phyloP scores from a whole-genome alignment of 1,284 basidiomycete species.

The Ganoderma lucidum region DNA sequence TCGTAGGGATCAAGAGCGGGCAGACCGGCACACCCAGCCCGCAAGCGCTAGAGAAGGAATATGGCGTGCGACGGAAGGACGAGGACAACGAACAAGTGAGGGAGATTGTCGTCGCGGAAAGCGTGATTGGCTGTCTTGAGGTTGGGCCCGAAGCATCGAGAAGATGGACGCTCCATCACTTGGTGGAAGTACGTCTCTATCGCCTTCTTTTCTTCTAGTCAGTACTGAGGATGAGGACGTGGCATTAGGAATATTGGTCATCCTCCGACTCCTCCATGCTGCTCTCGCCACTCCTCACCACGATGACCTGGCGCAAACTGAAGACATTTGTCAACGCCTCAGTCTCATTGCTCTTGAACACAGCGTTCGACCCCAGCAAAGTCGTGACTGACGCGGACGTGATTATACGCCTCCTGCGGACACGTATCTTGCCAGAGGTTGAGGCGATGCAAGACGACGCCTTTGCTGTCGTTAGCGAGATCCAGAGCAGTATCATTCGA shows the following conservation, averaged over 20 bases:
- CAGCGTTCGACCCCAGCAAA: conserved; percentile 26
- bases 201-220: neutral
- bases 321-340: conserved; percentile 51
- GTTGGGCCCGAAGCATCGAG: conserved; percentile 41
- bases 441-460: conserved; percentile 44
- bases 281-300: conserved; percentile 42
- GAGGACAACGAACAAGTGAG: conserved; percentile 42
- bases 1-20: conserved; percentile 40
- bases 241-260: conserved; percentile 58
- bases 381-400: conserved; percentile 39
- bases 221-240: neutral
- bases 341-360: conserved; percentile 43
- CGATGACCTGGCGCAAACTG: conserved; percentile 45
- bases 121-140: conserved; percentile 46
- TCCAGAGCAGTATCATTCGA: conserved; percentile 42
- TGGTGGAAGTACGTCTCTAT: conserved; percentile 40
- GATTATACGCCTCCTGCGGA: conserved; percentile 54
- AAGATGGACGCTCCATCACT: conserved; percentile 43
- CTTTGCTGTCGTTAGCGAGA: conserved; percentile 31
- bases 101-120: conserved; percentile 44
- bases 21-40: conserved; percentile 41
- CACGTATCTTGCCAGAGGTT: conserved; percentile 58
- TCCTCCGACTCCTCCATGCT: conserved; percentile 40
- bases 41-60: conserved; percentile 47
- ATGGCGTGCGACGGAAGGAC: conserved; percentile 41